Evolutionary conservation across 768 basidiomycete species (phyloP).

Genomic region (Calocybe gangraenosa): DNA sequence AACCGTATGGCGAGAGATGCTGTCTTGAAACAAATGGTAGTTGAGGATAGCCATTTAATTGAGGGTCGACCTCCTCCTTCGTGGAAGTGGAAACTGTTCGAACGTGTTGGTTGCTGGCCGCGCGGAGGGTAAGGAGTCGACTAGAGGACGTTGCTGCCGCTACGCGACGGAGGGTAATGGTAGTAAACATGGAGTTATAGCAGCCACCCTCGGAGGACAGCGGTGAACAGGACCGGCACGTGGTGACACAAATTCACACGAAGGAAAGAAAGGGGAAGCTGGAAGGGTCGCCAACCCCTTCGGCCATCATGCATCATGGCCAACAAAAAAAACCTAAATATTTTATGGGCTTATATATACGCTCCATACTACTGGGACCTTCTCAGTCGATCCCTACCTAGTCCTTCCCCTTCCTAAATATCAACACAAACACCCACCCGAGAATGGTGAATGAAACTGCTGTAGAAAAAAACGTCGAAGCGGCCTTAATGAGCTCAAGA

Average conservation of each 20-base stretch:
- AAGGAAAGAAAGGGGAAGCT: not conserved
- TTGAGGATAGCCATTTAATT: slow-evolving; percentile 69
- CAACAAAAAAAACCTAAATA: slow-evolving; percentile 17
- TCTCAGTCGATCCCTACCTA: slow-evolving; percentile 11
- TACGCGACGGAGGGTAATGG: slow-evolving; percentile 33
- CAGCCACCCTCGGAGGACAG: slow-evolving; percentile 8
- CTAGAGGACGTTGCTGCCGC: slow-evolving; percentile 26
- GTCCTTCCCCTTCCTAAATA: slow-evolving; percentile 12
- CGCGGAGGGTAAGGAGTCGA: slow-evolving; percentile 12
- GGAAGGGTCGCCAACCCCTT: slow-evolving; percentile 8
- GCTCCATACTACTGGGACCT: slow-evolving; percentile 5
- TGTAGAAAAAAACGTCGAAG: slow-evolving; percentile 42
- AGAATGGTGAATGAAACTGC: slow-evolving; percentile 18
- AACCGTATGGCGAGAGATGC: slow-evolving; percentile 57
- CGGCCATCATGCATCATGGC: slow-evolving; percentile 29
- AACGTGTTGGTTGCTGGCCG: slow-evolving; percentile 7
- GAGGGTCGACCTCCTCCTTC: slow-evolving; percentile 51
- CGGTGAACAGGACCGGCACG: slow-evolving; percentile 13
- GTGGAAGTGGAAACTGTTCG: slow-evolving; percentile 32
- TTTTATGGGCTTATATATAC: slow-evolving; percentile 13
- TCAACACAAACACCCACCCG: slow-evolving; percentile 5
- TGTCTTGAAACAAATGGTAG: slow-evolving; percentile 67
- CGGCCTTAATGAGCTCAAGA: slow-evolving; percentile 35
- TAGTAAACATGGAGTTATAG: slow-evolving; percentile 30
- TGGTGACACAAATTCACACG: slow-evolving; percentile 14